Percentiles rank a stretch among this genome's conserved stretches.
Conservation (phyloP, 805 yeast species). For the Candida ulmi region DNA sequence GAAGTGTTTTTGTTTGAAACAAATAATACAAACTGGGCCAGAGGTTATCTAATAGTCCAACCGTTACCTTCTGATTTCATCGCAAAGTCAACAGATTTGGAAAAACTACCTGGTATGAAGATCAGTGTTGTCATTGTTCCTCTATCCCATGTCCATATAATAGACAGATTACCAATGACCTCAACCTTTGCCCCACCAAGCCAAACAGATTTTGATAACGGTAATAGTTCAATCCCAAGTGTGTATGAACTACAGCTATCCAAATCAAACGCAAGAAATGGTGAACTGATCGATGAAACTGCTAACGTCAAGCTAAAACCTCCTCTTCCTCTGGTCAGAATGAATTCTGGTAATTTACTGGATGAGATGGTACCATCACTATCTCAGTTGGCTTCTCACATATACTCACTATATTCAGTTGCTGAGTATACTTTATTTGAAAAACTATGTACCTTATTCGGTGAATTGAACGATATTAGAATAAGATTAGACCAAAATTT, state of each 20-base stretch:
- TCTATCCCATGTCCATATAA: conserved; percentile 41
- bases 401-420: conserved; percentile 64
- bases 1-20: conserved; percentile 70
- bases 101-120: conserved; percentile 54
- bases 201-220: conserved; percentile 20
- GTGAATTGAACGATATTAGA: conserved; percentile 53
- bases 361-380: conserved; percentile 57
- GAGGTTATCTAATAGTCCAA: conserved; percentile 66
- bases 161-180: conserved; percentile 37
- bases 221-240: conserved; percentile 26
- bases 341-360: conserved; percentile 37
- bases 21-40: conserved; percentile 60
- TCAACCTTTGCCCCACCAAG: conserved; percentile 27
- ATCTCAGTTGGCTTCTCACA: conserved; percentile 53
- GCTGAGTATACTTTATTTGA: conserved; percentile 62
- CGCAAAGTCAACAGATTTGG: conserved; percentile 50
- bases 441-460: conserved; percentile 47
- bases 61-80: conserved; percentile 71
- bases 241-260: conserved; percentile 29
- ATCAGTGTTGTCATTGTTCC: conserved; percentile 59
- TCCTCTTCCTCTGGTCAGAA: conserved; percentile 46
- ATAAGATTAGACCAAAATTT: conserved; percentile 44
- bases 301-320: conserved; percentile 36
- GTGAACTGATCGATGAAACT: conserved; percentile 17
- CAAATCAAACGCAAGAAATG: conserved; percentile 25